A percentile compares a stretch with the other conserved stretches of the same genome.
Evolutionary conservation across 495 filamentous ascomycete genomes (phyloP).

Genomic region (Platismatia glauca): DNA sequence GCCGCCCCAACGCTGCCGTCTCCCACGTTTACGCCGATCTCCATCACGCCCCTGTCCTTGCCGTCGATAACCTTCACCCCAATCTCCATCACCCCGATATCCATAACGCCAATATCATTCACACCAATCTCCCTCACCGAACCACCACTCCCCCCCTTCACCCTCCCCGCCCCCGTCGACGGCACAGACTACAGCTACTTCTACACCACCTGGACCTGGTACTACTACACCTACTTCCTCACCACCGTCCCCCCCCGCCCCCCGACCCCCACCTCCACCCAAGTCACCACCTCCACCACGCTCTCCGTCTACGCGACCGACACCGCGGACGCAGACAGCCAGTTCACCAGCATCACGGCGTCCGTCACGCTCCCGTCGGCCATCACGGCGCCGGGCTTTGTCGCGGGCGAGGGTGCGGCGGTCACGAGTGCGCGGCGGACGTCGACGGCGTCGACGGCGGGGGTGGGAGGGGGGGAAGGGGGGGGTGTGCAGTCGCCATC

Average conservation of each 20-base stretch:
- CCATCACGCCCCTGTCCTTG: constrained; percentile 2
- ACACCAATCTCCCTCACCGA: constrained; percentile 36
- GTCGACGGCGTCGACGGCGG: too few species aligned
- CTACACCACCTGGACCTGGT: constrained; percentile 14
- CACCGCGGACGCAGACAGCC: constrained; percentile 10
- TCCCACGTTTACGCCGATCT: neutral
- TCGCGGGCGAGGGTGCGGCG: too few species aligned
- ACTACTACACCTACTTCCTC: constrained; percentile 24
- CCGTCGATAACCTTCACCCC: neutral
- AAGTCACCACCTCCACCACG: constrained; percentile 9
- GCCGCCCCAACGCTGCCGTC: too few species aligned
- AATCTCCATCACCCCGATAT: neutral
- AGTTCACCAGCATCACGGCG: constrained; percentile 1
- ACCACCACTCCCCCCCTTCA: constrained; percentile 41
- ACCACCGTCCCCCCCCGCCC: constrained; percentile 14
- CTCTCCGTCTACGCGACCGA: constrained; percentile 19
- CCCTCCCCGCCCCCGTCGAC: too few species aligned
- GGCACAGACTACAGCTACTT: constrained; percentile 22
- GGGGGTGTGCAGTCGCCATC: too few species aligned
- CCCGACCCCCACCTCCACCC: constrained; percentile 10
- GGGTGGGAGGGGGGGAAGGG: too few species aligned
- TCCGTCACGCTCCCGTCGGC: neutral
- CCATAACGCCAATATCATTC: neutral
- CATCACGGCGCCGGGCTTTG: constrained; percentile 4
- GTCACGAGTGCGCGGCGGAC: too few species aligned